These are phyloP conservation scores for Penicillium robsamsonii DNA, from an alignment of 495 filamentous ascomycete genomes.

Conservation along the genomic window DNA sequence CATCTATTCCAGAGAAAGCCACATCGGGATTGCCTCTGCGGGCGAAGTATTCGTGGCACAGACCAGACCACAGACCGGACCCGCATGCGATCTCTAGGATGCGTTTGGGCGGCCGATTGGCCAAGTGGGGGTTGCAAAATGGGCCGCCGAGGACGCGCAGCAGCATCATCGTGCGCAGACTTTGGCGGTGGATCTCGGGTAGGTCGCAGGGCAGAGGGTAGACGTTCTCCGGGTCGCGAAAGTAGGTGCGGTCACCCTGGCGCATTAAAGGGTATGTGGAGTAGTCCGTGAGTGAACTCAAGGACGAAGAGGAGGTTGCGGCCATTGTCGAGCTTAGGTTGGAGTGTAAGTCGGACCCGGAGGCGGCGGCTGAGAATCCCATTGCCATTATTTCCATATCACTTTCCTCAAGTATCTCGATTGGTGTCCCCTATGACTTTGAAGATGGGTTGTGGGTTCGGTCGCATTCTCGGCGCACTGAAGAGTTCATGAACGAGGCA, in stretches of 20 bases:
- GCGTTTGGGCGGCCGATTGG: conserved; percentile 64
- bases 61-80: conserved; percentile 82
- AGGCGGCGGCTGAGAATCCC: conserved; percentile 33
- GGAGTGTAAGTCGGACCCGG: conserved; percentile 43
- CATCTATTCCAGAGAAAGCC: conserved; percentile 81
- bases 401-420: conserved; percentile 25
- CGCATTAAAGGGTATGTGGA: conserved; percentile 62
- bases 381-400: conserved; percentile 38
- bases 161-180: conserved; percentile 75
- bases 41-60: conserved; percentile 74
- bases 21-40: conserved; percentile 58
- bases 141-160: conserved; percentile 77
- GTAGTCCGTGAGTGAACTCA: conserved; percentile 43
- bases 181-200: conserved; percentile 82
- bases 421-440: conserved; percentile 19
- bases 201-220: conserved; percentile 91
- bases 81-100: conserved; percentile 89
- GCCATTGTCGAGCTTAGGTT: conserved; percentile 39
- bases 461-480: conserved; percentile 37
- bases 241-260: conserved; percentile 75
- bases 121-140: conserved; percentile 67
- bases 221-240: conserved; percentile 67
- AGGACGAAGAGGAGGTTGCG: conserved; percentile 40
- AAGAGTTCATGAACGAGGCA: conserved; percentile 27
- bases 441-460: conserved; percentile 23